Evolutionary conservation across 805 yeast species (phyloP).

Genomic region (Wickerhamiella nectarea): DNA sequence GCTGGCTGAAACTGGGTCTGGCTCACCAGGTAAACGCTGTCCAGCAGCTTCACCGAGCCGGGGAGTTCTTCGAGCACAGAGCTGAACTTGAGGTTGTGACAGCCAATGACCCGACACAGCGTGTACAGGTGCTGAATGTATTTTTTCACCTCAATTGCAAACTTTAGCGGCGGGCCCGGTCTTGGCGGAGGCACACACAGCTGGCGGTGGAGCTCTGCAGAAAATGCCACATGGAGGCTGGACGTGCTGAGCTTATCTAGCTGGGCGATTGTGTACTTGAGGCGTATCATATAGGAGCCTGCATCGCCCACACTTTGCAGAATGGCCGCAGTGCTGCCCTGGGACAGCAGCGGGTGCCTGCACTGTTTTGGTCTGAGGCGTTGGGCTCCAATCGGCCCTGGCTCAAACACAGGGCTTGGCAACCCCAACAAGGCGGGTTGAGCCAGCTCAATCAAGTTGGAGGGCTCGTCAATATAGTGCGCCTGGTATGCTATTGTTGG

Average conservation of each 20-base stretch:
- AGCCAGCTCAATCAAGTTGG: not conserved
- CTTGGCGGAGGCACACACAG: conserved; percentile 1
- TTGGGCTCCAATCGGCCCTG: too few relatives aligned
- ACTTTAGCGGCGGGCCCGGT: not conserved
- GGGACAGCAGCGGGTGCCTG: conserved; percentile 1
- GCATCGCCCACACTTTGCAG: conserved; percentile 2
- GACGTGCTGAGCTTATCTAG: conserved; percentile 1
- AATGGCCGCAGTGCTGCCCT: not conserved
- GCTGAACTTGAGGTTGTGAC: conserved; percentile 8
- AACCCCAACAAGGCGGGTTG: not conserved
- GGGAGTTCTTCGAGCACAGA: conserved; percentile 13
- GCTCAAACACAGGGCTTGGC: not conserved
- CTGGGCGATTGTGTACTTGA: conserved; percentile 6
- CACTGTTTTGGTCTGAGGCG: not conserved
- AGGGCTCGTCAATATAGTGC: not conserved
- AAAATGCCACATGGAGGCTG: conserved; percentile 8
- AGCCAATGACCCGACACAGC: conserved; percentile 16
- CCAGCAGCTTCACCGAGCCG: conserved; percentile 8
- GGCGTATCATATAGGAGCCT: conserved; percentile 10
- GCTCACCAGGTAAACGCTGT: conserved; percentile 9
- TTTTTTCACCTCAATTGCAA: not conserved
- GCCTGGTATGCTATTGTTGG: not conserved
- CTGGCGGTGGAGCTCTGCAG: conserved; percentile 8
- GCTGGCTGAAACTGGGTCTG: not conserved
- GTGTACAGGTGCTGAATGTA: not conserved